Conservation (phyloP, 176 grass and related monocot species). For the Metroxylon sagu region DNA sequence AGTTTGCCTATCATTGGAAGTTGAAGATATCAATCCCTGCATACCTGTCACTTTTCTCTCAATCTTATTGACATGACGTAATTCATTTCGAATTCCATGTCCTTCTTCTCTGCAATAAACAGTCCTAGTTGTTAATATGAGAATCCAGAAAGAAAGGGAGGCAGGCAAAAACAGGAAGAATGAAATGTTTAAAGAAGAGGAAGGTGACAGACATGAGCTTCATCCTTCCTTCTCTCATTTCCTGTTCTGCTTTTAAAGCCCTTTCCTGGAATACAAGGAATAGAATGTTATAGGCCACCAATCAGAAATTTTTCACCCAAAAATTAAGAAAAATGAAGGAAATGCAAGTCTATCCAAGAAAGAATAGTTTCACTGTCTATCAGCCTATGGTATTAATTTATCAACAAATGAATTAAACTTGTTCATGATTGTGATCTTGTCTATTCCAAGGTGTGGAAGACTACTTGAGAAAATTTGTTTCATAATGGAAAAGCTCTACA, state of each 20-base stretch:
- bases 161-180: background rate
- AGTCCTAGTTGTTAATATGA: background rate
- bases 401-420: too few relatives aligned
- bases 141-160: background rate
- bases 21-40: too few relatives aligned
- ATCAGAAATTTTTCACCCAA: too few relatives aligned
- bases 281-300: background rate
- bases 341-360: too few relatives aligned
- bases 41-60: constrained; percentile 4
- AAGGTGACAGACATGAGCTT: background rate
- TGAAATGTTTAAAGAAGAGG: background rate
- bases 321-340: too few relatives aligned
- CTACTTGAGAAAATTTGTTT: too few relatives aligned
- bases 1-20: background rate
- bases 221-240: background rate
- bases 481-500: too few relatives aligned
- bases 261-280: constrained; percentile 2
- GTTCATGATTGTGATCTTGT: too few relatives aligned
- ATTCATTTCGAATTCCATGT: constrained; percentile 1
- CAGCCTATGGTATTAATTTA: too few relatives aligned
- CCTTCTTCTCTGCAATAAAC: constrained; percentile 13
- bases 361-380: too few relatives aligned
- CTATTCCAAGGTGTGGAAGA: too few relatives aligned
- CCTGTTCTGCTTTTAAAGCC: background rate
- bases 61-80: background rate